Percentiles rank a stretch among this genome's conserved stretches.
Evolutionary conservation across 1,139 yeast species (phyloP).

Genomic region (Suhomyces ambrosiae): DNA sequence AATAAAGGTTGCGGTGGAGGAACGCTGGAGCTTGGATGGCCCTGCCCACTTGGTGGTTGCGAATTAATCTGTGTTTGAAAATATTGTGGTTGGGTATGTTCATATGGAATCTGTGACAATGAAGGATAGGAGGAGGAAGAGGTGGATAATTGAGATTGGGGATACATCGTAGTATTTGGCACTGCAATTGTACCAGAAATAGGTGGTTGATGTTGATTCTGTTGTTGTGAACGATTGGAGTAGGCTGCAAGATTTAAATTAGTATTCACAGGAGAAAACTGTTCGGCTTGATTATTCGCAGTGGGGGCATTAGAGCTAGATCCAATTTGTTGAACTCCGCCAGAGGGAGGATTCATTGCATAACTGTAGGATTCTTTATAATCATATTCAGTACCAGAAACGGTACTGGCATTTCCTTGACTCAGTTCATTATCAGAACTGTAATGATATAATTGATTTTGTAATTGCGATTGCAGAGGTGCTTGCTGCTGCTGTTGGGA

Average conservation of each 20-base stretch:
- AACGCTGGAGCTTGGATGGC: not conserved
- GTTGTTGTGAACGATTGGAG: too few species aligned
- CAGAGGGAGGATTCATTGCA: constrained; percentile 11
- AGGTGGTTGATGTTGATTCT: not conserved
- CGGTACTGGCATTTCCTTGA: constrained; percentile 3
- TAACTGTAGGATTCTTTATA: constrained; percentile 17
- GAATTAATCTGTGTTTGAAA: constrained; percentile 3
- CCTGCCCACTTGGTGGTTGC: constrained; percentile 8
- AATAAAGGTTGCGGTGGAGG: not conserved
- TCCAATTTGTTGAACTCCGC: not conserved
- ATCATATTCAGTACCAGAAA: constrained; percentile 14
- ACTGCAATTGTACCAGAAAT: too few species aligned
- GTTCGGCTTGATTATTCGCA: constrained; percentile 4
- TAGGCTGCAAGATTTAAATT: too few species aligned
- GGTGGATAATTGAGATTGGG: not conserved
- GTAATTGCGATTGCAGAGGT: constrained; percentile 8
- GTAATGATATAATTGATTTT: constrained; percentile 11
- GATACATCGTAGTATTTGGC: not conserved
- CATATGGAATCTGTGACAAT: constrained; percentile 4
- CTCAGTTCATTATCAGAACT: constrained; percentile 13
- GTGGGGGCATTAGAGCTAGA: too few species aligned
- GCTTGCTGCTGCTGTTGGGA: constrained; percentile 3
- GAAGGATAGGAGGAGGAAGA: not conserved
- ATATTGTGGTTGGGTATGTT: constrained; percentile 4
- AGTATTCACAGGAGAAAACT: constrained; percentile 16